phyloP scores from a whole-genome alignment of 225 moss, liverwort and hornwort species.

The Anthoceros angustus region DNA sequence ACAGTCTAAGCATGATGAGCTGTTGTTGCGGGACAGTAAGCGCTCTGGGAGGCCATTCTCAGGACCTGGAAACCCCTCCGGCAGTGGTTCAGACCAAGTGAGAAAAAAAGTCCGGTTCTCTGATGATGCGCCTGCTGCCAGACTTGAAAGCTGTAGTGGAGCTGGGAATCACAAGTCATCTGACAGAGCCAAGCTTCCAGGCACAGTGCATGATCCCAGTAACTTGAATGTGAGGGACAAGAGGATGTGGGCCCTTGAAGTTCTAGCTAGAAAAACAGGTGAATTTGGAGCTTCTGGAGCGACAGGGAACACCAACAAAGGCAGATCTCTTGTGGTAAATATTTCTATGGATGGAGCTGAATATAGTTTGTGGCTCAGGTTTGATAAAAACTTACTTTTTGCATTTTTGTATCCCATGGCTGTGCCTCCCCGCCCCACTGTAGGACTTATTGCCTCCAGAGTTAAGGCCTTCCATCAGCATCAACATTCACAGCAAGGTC shows the following conservation, averaged over 20 bases:
- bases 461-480: conserved; percentile 55
- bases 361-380: background rate
- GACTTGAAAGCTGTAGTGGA: too few species aligned
- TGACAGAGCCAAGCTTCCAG: conserved; percentile 4
- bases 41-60: too few species aligned
- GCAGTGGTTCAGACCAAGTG: too few species aligned
- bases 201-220: conserved; percentile 25
- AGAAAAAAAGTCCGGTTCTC: too few species aligned
- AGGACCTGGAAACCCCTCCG: too few species aligned
- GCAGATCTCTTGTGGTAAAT: conserved; percentile 48
- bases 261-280: conserved; percentile 82
- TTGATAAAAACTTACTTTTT: background rate
- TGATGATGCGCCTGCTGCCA: too few species aligned
- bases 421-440: conserved; percentile 11
- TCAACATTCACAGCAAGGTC: conserved; percentile 69
- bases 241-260: conserved; percentile 89
- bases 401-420: background rate
- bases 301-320: conserved; percentile 19
- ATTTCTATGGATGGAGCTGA: background rate
- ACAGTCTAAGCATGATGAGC: too few species aligned
- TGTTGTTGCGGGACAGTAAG: too few species aligned
- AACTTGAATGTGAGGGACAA: conserved; percentile 42
- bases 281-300: conserved; percentile 38
- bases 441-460: conserved; percentile 64
- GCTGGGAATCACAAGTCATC: background rate